Evolutionary conservation across 306 rosid species (phyloP), one percentile per base, ranked within the genome.

Genomic region (Malus domestica): DNA sequence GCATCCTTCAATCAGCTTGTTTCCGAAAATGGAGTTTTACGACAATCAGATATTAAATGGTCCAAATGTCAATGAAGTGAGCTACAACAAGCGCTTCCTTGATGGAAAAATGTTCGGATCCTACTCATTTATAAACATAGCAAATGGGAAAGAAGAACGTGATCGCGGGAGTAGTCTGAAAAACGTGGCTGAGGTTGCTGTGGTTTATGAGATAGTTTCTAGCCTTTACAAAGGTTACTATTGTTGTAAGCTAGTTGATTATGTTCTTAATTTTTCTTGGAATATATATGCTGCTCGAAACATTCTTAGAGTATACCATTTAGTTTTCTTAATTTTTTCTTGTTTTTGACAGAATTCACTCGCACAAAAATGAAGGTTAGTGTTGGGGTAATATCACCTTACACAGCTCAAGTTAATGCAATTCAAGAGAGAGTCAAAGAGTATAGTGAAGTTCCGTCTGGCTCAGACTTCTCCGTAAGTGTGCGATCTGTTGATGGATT

Each of bases 371-470:
- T 1, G 42, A 38, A 38, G 42, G 42, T 38, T 38, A 86, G 90
- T 76, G 76, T 88, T 57, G 92, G 95, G 71, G 79, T 89, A 22
- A 84, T 89, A 82, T 87, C 94, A 64, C 87, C 91, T 6, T 87
- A 89, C 54, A 80, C 75, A 13, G 89, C 87, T 49, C 92, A 87
- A 45, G 88, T 88, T 10, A 16, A 2, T 57, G 95, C 78, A 76
- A 86, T 90, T 73, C 70, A 85, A 29, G 72, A 86, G 70, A 83
- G 72, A 76, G 29, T 90, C 13, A 76, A 68, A 78, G 22, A 73
- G 19, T 83, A 75, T 55, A 52, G n/a, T 52, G 38, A 32, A 2
- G 65, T n/a, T 68, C 1, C 14, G 4, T 68, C 72, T 6, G 73
- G 71, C 68, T 5, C 72, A 1, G 45, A 58, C 25, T 90, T 88